Evolutionary conservation across 2,329 filamentous ascomycete genomes (phyloP), one percentile per base, ranked within the genome.

Genomic region (Tolypocladium inflatum): DNA sequence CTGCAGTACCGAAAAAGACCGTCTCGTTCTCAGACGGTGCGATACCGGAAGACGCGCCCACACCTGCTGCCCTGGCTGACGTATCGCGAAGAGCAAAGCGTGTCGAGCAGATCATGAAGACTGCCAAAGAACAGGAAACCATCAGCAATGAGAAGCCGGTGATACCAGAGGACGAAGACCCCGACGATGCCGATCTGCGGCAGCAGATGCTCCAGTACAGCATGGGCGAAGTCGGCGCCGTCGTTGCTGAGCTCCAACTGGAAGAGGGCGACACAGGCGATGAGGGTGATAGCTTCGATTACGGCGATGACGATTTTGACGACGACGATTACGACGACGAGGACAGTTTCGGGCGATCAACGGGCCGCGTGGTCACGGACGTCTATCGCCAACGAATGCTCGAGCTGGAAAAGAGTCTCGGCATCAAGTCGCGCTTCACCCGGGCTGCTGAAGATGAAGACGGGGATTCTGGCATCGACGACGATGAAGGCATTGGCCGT

Each of bases 121-220:
- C 76, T 33, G 83, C 83, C 35, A 80, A 76, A 62, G 76, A 81
- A 23, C 79, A 84, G 63, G 80, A 86, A 63, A 70, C 68, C 11
- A 71, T 78, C 37, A 71, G 75, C 35, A 68, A 70, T 48, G 71
- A 77, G 38, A 67, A 76, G 37, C 69, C 74, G 1, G 75, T 91
- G 15, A 80, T 89, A 17, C 88, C 91, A 2, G 80, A 86, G 1
- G 81, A 89, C 55, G 94, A 99, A 65, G 84, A 87, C 0, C 78
- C 82, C 15, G 91, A 96, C 63, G 93, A 97, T 62, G 89, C 91
- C 4, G 81, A 81, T 38, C 73, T 96, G 30, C 86, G 94, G 7
- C 84, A 87, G 58, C 87, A 97, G 67, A 97, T 99, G 92, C 79
- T 97, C 9, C 82, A 89, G 62, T 99, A 97, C 68, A 87, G 90